Conservation (phyloP, 2,329 filamentous ascomycete genomes). For the Bretziella fagacearum region DNA sequence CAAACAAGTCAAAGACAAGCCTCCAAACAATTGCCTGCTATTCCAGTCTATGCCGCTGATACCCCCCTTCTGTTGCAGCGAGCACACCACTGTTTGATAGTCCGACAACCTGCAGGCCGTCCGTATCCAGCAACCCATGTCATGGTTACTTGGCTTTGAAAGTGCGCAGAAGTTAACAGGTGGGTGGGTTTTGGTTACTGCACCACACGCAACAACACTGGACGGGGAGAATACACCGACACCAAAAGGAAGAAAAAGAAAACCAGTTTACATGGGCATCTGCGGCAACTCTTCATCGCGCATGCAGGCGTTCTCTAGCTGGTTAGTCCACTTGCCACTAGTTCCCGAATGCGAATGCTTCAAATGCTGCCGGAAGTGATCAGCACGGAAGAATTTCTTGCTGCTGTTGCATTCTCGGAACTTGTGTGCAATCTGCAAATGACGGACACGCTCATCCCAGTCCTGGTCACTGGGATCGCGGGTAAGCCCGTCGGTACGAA, state of each 20-base stretch:
- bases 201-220: too few relatives aligned
- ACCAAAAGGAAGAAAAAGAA: background rate
- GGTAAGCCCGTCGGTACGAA: conserved; percentile 22
- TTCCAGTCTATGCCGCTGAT: too few relatives aligned
- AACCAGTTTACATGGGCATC: background rate
- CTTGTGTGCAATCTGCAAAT: conserved; percentile 84
- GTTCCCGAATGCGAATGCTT: conserved; percentile 95
- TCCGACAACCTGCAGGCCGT: too few relatives aligned
- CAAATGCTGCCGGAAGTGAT: conserved; percentile 94
- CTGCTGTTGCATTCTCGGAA: conserved; percentile 95
- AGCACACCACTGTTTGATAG: too few relatives aligned
- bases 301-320: conserved; percentile 94
- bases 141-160: too few relatives aligned
- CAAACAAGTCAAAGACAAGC: too few relatives aligned
- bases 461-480: conserved; percentile 55
- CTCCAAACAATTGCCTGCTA: too few relatives aligned
- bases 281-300: conserved; percentile 49
- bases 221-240: too few relatives aligned
- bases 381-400: conserved; percentile 95
- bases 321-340: conserved; percentile 97
- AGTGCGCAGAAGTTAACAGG: too few relatives aligned
- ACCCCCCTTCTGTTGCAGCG: too few relatives aligned
- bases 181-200: too few relatives aligned
- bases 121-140: too few relatives aligned
- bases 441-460: conserved; percentile 73